phyloP scores from a whole-genome alignment of 805 yeast genomes.

The Kregervanrija delftensis region DNA sequence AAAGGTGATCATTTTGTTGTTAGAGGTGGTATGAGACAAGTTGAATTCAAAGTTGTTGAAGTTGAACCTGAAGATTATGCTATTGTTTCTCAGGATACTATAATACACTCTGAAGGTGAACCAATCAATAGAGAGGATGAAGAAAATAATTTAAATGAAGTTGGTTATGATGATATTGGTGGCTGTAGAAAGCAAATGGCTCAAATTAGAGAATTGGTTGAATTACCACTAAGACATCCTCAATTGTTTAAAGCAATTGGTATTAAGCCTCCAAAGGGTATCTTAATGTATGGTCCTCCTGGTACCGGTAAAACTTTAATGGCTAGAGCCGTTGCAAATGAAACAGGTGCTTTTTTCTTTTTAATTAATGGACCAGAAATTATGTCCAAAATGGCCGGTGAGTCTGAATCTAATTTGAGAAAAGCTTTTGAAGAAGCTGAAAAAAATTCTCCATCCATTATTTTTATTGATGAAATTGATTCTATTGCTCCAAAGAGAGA shows the following conservation, averaged over 20 bases:
- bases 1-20: conserved; percentile 95
- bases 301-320: conserved; percentile 99
- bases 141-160: conserved; percentile 93
- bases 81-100: conserved; percentile 96
- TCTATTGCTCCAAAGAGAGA: conserved; percentile 99
- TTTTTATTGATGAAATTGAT: conserved; percentile 97
- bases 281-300: conserved; percentile 97
- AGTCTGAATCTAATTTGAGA: conserved; percentile 92
- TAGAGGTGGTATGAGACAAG: conserved; percentile 99
- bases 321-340: conserved; percentile 99
- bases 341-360: conserved; percentile 98
- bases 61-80: conserved; percentile 97
- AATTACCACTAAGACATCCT: conserved; percentile 96
- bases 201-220: conserved; percentile 97
- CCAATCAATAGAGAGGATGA: conserved; percentile 98
- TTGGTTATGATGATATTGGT: conserved; percentile 98
- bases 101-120: conserved; percentile 98
- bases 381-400: conserved; percentile 99
- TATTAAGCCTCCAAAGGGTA: conserved; percentile 98
- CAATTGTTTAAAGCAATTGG: conserved; percentile 97
- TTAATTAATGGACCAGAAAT: conserved; percentile 98
- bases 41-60: conserved; percentile 96
- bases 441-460: conserved; percentile 95
- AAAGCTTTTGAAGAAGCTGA: conserved; percentile 99
- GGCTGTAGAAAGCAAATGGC: conserved; percentile 99